These are phyloP conservation scores for Mrakia frigida DNA, from an alignment of 768 basidiomycete genomes.

Conservation along the genomic window DNA sequence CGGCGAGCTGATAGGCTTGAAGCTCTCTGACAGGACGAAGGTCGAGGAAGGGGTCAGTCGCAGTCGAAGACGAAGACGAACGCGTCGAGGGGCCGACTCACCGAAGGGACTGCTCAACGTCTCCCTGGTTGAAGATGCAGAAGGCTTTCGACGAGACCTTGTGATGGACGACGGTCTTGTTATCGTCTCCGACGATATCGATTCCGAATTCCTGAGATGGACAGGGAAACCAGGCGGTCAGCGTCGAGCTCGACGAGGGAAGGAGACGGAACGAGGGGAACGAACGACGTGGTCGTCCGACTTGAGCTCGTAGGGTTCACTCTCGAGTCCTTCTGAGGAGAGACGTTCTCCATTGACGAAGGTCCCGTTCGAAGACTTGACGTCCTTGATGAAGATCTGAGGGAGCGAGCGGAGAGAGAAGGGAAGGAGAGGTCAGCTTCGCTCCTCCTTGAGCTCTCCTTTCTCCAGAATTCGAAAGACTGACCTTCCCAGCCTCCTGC, in stretches of 20 bases:
- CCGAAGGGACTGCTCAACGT: slow-evolving; percentile 49
- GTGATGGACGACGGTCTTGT: slow-evolving; percentile 95
- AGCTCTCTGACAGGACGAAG: slow-evolving; percentile 11
- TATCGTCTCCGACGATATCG: slow-evolving; percentile 97
- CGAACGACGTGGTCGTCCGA: slow-evolving; percentile 91
- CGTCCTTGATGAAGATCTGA: slow-evolving; percentile 96
- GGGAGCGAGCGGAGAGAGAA: no score
- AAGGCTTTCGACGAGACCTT: slow-evolving; percentile 94
- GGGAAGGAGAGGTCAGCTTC: neutral
- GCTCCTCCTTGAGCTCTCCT: neutral
- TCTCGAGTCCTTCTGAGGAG: slow-evolving; percentile 80
- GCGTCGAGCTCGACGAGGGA: slow-evolving; percentile 26
- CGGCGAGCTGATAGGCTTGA: slow-evolving; percentile 24
- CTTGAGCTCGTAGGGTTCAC: slow-evolving; percentile 88
- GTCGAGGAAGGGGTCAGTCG: neutral
- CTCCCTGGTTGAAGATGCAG: slow-evolving; percentile 80
- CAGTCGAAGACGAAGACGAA: no score
- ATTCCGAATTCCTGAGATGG: slow-evolving; percentile 89
- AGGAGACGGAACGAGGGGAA: slow-evolving; percentile 33
- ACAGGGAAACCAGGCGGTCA: neutral
- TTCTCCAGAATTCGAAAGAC: slow-evolving; percentile 19
- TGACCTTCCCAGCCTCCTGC: slow-evolving; percentile 78
- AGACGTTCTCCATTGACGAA: slow-evolving; percentile 96
- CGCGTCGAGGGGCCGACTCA: slow-evolving; percentile 12
- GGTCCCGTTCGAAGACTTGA: slow-evolving; percentile 95